These are phyloP conservation scores for Persicaria tinctoria DNA, from an alignment of 148 eudicot genomes.

Conservation along the genomic window DNA sequence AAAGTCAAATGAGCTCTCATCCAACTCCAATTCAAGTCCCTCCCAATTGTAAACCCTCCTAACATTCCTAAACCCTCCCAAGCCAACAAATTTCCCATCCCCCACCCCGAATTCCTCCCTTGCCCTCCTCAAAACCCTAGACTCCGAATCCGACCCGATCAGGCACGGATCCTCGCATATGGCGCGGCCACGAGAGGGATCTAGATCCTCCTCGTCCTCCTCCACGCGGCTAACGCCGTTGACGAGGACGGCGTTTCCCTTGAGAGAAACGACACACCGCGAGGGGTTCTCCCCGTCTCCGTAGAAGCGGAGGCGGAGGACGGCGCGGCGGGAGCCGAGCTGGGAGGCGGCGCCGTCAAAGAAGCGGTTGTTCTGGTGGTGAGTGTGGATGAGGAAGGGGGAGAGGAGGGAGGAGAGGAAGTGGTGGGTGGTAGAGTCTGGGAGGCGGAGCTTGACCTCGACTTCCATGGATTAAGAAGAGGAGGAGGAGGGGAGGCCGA, in stretches of 20 bases:
- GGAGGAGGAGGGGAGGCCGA: slow-evolving; percentile 45
- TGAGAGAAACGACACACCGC: slow-evolving; percentile 61
- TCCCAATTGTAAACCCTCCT: slow-evolving; percentile 80
- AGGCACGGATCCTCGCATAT: slow-evolving; percentile 40
- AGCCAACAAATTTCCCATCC: slow-evolving; percentile 42
- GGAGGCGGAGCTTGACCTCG: slow-evolving; percentile 71
- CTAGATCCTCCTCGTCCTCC: slow-evolving; percentile 80
- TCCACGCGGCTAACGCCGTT: slow-evolving; percentile 76
- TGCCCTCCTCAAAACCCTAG: slow-evolving; percentile 59
- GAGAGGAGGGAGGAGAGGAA: slow-evolving; percentile 43
- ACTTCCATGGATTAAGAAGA: slow-evolving; percentile 65
- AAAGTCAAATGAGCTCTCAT: slow-evolving; percentile 65
- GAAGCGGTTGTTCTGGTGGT: slow-evolving; percentile 68
- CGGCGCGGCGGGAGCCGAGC: slow-evolving; percentile 55
- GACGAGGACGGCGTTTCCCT: slow-evolving; percentile 58
- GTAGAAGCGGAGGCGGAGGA: slow-evolving; percentile 73
- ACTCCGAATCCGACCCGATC: slow-evolving; percentile 31
- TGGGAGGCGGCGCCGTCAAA: slow-evolving; percentile 58
- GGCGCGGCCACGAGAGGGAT: slow-evolving; percentile 39
- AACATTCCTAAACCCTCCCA: slow-evolving; percentile 84
- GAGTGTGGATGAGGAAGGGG: slow-evolving; percentile 42
- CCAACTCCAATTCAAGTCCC: slow-evolving; percentile 64
- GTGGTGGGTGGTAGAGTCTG: slow-evolving; percentile 38
- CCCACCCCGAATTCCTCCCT: slow-evolving; percentile 54
- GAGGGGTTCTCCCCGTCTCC: slow-evolving; percentile 33